These are phyloP conservation scores for Grifola frondosa DNA, from an alignment of 1,284 basidiomycete genomes.

Conservation along the genomic window DNA sequence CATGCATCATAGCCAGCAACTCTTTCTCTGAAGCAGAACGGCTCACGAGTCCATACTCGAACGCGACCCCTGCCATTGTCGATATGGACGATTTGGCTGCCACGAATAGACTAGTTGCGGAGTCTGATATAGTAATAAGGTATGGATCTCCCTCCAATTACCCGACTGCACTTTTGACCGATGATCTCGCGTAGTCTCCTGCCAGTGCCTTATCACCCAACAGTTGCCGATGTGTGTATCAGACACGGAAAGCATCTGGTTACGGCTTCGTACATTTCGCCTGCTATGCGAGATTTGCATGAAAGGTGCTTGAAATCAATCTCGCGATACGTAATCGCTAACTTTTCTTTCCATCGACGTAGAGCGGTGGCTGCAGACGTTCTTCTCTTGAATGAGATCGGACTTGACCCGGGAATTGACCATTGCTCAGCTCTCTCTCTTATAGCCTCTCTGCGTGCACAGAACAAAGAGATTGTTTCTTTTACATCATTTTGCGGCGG, in stretches of 20 bases:
- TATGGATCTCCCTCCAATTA: constrained; percentile 30
- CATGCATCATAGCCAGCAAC: constrained; percentile 65
- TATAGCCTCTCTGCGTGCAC: constrained; percentile 54
- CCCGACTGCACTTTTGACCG: too few species aligned
- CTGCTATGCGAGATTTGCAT: constrained; percentile 74
- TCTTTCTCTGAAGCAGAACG: constrained; percentile 58
- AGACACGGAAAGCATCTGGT: constrained; percentile 76
- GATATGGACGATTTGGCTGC: constrained; percentile 59
- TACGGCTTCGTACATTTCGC: constrained; percentile 91
- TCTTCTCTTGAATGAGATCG: constrained; percentile 89
- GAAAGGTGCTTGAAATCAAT: constrained; percentile 44
- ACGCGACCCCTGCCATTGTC: constrained; percentile 59
- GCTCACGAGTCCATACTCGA: constrained; percentile 52
- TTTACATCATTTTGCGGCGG: constrained; percentile 96
- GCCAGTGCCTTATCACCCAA: constrained; percentile 76
- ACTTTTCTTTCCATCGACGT: not conserved
- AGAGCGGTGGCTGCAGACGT: constrained; percentile 73
- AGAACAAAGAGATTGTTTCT: constrained; percentile 66
- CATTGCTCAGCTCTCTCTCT: constrained; percentile 88
- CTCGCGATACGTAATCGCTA: not conserved
- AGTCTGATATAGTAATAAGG: constrained; percentile 70
- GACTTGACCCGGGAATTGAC: constrained; percentile 95
- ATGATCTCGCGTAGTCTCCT: constrained; percentile 73
- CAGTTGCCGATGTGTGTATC: constrained; percentile 79
- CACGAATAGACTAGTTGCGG: constrained; percentile 54